A percentile compares a stretch with the other conserved stretches of the same genome.
Conservation (phyloP, 1,284 basidiomycete genomes). For the Trichosporon ovoides region DNA sequence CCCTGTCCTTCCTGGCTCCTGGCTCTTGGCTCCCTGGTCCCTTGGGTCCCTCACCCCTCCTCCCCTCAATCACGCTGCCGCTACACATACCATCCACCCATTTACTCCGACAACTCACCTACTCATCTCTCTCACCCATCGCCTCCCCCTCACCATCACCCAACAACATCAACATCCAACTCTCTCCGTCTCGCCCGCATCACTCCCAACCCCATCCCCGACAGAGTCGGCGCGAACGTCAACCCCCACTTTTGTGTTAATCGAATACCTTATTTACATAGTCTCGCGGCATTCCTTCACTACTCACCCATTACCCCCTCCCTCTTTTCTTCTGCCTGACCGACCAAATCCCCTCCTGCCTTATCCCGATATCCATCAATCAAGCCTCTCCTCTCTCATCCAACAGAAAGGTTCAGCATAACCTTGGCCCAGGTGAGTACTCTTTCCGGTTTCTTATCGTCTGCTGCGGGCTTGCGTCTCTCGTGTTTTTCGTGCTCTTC, state of each 20-base stretch:
- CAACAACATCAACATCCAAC: not conserved
- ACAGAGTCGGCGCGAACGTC: too few species aligned
- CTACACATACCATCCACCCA: slow-evolving; percentile 2
- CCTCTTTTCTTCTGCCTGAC: slow-evolving; percentile 2
- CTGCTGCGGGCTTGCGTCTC: not conserved
- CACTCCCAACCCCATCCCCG: not conserved
- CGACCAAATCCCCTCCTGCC: not conserved
- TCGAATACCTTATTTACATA: too few species aligned
- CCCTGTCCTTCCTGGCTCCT: slow-evolving; percentile 1
- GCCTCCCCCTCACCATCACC: not conserved
- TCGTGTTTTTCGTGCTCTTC: not conserved
- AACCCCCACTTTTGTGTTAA: too few species aligned
- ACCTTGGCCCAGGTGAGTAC: not conserved
- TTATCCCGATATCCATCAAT: not conserved
- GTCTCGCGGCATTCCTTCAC: too few species aligned
- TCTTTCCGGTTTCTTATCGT: not conserved
- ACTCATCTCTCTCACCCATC: slow-evolving; percentile 3
- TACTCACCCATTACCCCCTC: not conserved
- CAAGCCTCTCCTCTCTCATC: not conserved
- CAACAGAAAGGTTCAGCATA: not conserved
- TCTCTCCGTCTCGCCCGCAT: not conserved
- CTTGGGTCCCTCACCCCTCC: not conserved
- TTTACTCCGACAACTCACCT: slow-evolving; percentile 6
- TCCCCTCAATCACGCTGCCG: not conserved
- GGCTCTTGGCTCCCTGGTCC: not conserved